A percentile compares a stretch with the other conserved stretches of the same genome.
Conservation (phyloP, 2,329 filamentous ascomycete species). For the Botryotinia narcissicola region DNA sequence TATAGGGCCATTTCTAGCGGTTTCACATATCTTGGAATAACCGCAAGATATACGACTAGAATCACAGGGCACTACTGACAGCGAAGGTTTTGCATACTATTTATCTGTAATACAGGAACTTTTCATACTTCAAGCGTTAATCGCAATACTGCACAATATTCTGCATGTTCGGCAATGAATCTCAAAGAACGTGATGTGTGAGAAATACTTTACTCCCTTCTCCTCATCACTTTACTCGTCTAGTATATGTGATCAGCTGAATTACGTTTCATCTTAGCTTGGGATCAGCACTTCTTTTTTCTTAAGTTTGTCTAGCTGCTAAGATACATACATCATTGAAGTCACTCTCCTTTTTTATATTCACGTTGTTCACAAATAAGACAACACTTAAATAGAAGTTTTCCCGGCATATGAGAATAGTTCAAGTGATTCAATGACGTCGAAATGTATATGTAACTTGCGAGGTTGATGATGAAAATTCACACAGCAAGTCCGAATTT, state of each 20-base stretch:
- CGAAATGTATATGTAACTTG: not conserved
- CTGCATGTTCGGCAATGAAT: not conserved
- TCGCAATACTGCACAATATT: not conserved
- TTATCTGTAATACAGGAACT: not conserved
- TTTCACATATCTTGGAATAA: not conserved
- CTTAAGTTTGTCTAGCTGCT: not conserved
- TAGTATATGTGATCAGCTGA: not conserved
- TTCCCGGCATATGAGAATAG: not conserved
- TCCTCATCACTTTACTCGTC: not conserved
- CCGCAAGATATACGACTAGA: not conserved
- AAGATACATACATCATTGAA: not conserved
- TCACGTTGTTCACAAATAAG: not conserved
- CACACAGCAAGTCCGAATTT: not conserved
- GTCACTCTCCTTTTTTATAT: not conserved
- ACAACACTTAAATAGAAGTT: not conserved
- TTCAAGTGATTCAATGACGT: not conserved
- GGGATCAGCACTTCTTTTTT: not conserved
- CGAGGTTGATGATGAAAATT: not conserved
- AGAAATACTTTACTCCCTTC: not conserved
- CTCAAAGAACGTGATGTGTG: fast-evolving
- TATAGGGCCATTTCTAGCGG: too few species aligned
- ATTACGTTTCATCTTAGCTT: not conserved
- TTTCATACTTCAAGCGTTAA: not conserved
- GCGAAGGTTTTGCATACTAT: not conserved
- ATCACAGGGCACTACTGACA: not conserved